These are phyloP conservation scores for Chlorella sp. DNA, from an alignment of 139 green algal genomes.

Conservation along the genomic window DNA sequence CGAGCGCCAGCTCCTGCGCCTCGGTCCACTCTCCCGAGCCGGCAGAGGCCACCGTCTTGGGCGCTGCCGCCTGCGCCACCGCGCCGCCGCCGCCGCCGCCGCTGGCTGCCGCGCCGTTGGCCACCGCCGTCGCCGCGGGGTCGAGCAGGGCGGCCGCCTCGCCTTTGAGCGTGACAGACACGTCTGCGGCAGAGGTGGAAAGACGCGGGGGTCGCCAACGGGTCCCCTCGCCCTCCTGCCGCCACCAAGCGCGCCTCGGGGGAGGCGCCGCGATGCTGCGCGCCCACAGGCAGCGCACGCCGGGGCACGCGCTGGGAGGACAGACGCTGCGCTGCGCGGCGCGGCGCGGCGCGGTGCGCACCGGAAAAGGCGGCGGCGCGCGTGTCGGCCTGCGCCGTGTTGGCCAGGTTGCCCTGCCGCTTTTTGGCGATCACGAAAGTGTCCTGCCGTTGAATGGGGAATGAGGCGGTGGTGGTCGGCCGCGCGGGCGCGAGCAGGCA, in stretches of 20 bases:
- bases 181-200: not conserved
- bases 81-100: not conserved
- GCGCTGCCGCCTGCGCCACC: not conserved
- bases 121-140: not conserved
- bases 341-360: too few relatives aligned
- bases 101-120: not conserved
- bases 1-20: conserved; percentile 84
- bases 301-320: not conserved
- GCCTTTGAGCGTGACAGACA: conserved; percentile 18
- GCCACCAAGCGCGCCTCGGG: too few relatives aligned
- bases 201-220: not conserved
- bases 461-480: too few relatives aligned
- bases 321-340: too few relatives aligned
- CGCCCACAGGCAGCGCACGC: too few relatives aligned
- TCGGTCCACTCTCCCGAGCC: conserved; percentile 63
- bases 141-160: conserved; percentile 12
- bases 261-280: too few relatives aligned
- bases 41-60: not conserved
- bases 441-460: not conserved
- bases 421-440: conserved; percentile 33
- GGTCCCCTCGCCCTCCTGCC: too few relatives aligned
- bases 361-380: conserved; percentile 70
- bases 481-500: too few relatives aligned
- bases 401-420: conserved; percentile 52
- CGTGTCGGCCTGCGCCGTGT: conserved; percentile 54